phyloP scores from a whole-genome alignment of 805 yeast genomes.

The Brettanomyces custersianus region DNA sequence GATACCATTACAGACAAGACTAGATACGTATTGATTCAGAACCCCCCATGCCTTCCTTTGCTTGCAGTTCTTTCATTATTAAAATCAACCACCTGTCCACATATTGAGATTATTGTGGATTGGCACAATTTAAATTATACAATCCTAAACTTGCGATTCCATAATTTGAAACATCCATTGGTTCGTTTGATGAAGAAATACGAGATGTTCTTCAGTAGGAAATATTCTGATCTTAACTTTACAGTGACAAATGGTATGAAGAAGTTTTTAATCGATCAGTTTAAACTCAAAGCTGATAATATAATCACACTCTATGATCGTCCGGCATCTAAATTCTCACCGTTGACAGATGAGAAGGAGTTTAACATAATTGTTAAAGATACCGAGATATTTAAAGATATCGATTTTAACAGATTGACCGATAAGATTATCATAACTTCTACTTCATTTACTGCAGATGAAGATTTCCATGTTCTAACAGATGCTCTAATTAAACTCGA shows the following conservation, averaged over 20 bases:
- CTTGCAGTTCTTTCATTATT: slow-evolving; percentile 53
- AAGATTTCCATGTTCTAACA: slow-evolving; percentile 65
- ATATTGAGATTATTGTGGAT: slow-evolving; percentile 67
- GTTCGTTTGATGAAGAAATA: slow-evolving; percentile 52
- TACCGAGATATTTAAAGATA: slow-evolving; percentile 21
- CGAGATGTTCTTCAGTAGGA: slow-evolving; percentile 52
- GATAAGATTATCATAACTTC: slow-evolving; percentile 74
- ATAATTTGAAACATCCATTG: slow-evolving; percentile 45
- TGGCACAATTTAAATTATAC: slow-evolving; percentile 96
- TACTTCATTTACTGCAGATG: slow-evolving; percentile 95
- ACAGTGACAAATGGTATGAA: slow-evolving; percentile 78
- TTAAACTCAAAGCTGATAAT: slow-evolving; percentile 39
- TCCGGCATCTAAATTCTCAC: slow-evolving; percentile 63
- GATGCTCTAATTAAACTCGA: slow-evolving; percentile 62
- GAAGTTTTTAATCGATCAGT: slow-evolving; percentile 43
- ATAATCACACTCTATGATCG: slow-evolving; percentile 74
- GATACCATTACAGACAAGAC: slow-evolving; percentile 48
- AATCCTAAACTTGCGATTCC: slow-evolving; percentile 59
- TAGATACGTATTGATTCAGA: slow-evolving; percentile 67
- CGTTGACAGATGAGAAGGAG: slow-evolving; percentile 28
- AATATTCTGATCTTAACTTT: slow-evolving; percentile 59
- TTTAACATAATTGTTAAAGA: slow-evolving; percentile 25
- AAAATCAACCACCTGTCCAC: slow-evolving; percentile 32
- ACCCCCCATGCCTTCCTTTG: slow-evolving; percentile 90
- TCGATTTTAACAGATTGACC: slow-evolving; percentile 13